Evolutionary conservation across 2,329 filamentous ascomycete species (phyloP).

Genomic region (Mycogone perniciosa): DNA sequence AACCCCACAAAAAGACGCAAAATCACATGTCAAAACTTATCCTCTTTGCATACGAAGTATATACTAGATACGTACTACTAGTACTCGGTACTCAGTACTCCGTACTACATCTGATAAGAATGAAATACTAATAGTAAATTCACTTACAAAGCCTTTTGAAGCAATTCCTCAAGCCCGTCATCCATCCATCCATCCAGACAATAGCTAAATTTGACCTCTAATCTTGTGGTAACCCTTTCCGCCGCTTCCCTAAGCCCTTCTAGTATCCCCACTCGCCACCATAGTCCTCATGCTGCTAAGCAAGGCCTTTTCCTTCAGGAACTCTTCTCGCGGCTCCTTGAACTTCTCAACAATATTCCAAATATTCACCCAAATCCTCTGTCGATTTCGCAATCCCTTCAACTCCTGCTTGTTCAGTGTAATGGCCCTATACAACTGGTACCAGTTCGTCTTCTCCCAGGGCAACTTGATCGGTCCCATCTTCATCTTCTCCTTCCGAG

Average conservation of each 20-base stretch:
- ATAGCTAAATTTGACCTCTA: too few species aligned
- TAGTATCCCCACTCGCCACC: too few species aligned
- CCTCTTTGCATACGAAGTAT: background rate
- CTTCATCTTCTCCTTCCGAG: conserved; percentile 1
- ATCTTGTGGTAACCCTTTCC: too few species aligned
- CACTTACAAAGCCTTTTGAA: too few species aligned
- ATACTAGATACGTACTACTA: too few species aligned
- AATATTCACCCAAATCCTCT: conserved; percentile 12
- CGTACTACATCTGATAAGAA: too few species aligned
- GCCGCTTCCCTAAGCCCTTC: too few species aligned
- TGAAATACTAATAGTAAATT: too few species aligned
- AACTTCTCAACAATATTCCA: conserved; percentile 2
- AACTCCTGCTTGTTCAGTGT: background rate
- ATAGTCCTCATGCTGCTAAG: too few species aligned
- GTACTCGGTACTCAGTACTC: too few species aligned
- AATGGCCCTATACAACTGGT: conserved; percentile 11
- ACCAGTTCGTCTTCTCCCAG: conserved; percentile 12
- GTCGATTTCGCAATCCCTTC: conserved; percentile 12
- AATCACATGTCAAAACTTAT: conserved; percentile 3
- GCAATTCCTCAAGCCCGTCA: too few species aligned
- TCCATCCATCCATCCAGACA: too few species aligned
- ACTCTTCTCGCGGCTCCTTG: background rate
- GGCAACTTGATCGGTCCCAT: conserved; percentile 3
- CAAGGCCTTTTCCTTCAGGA: background rate
- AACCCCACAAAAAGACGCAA: background rate